A percentile compares a stretch with the other conserved stretches of the same genome.
Conservation (phyloP, 73 alveolate species). For the Symbiodinium natans region DNA sequence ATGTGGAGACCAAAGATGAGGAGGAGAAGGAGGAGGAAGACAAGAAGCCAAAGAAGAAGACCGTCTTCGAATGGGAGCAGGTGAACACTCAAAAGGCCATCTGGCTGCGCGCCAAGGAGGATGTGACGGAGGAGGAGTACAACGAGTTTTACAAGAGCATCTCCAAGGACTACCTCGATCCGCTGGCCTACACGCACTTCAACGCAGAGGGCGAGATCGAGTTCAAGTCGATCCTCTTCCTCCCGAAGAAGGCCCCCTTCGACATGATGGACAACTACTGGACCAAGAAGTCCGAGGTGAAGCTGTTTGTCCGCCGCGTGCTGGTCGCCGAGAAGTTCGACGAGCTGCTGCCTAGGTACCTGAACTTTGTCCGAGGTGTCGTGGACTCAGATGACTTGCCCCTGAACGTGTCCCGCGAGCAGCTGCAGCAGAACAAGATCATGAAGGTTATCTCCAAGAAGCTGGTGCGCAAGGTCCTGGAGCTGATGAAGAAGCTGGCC, state of each 20-base stretch:
- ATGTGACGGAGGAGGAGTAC: slow-evolving; percentile 99
- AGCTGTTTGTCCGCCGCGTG: slow-evolving; percentile 99
- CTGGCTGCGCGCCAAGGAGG: slow-evolving; percentile 99
- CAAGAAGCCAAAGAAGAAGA: slow-evolving; percentile 97
- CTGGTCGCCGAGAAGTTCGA: slow-evolving; percentile 99
- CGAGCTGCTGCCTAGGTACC: slow-evolving; percentile 99
- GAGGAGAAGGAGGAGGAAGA: slow-evolving; percentile 97
- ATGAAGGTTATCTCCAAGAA: slow-evolving; percentile 98
- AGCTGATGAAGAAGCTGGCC: slow-evolving; percentile 97
- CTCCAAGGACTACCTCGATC: slow-evolving; percentile 99
- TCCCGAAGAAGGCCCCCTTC: slow-evolving; percentile 98
- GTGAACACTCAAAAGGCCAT: slow-evolving; percentile 99
- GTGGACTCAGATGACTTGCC: slow-evolving; percentile 99
- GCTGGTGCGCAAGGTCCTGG: slow-evolving; percentile 97
- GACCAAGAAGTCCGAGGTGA: slow-evolving; percentile 97
- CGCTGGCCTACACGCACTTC: slow-evolving; percentile 99
- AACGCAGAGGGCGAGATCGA: slow-evolving; percentile 99
- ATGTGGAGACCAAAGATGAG: slow-evolving; percentile 97
- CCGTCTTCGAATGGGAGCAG: slow-evolving; percentile 98
- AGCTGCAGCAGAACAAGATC: slow-evolving; percentile 98
- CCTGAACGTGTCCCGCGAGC: slow-evolving; percentile 99
- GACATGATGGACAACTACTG: slow-evolving; percentile 99
- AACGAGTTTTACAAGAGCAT: slow-evolving; percentile 98
- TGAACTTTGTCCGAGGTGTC: slow-evolving; percentile 99
- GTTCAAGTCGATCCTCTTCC: slow-evolving; percentile 98